Evolutionary conservation across 441 rosid genomes (phyloP), one percentile per base, ranked within the genome.

Genomic region (Sinapis alba): DNA sequence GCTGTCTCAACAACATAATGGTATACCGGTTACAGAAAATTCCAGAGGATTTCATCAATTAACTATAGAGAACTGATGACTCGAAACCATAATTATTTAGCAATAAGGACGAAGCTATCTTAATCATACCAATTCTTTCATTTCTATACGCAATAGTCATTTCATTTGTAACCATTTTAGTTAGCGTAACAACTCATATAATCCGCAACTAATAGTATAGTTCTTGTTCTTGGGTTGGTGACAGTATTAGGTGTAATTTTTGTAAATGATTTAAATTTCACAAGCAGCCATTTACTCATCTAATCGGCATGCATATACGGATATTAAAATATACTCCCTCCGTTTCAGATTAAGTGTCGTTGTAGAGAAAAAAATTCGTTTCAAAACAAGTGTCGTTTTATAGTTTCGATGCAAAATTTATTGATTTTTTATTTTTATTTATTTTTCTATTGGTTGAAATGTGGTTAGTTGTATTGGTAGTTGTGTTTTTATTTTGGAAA

Each of bases 1-100:
- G 62, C 32, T 71, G 76, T 77, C 80, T 71, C 45, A 18, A 58
- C 60, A 64, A 65, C 47, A 64, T 18, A 32, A 69, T 75, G 23
- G 27, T 62, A 28, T 26, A 68, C 51, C 58, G 65, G 51, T 62
- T 62, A 75, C 74, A 62, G 65, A 69, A 62, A 75, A 54, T 7
- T 75, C 69, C 70, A 69, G 27, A 69, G 74, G 65, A 53, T 68
- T 75, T 43, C 30, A 56, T 70, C 58, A 45, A 51, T 63, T 38
- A 54, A 41, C 13, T 53, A 69, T 56, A 41, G 4, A 41, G 38
- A 68, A 62, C 21, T 38, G 26, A 54, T 18, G 8, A 62, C 13
- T 64, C 11, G 8, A 43, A 54, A 30, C 71, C 71, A 56, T 72
- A 66, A 66, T 72, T 12, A 72, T 47, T 72, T 9, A 60, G 24